Percentiles rank a stretch among this genome's conserved stretches.
These are phyloP conservation scores for Crithidia sp. DNA, from an alignment of 208 protist species.

Conservation along the genomic window DNA sequence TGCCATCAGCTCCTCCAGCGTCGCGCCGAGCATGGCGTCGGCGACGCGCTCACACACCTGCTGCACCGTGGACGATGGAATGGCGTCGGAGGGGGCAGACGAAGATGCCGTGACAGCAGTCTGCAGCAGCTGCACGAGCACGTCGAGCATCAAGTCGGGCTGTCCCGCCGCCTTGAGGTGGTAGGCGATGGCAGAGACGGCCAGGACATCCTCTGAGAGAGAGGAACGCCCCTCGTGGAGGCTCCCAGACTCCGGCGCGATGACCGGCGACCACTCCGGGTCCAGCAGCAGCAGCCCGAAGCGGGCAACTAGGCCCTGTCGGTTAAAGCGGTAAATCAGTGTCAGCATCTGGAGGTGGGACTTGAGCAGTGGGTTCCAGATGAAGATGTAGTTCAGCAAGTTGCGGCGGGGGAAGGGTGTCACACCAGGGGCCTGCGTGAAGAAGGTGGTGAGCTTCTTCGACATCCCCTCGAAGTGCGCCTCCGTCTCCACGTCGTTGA, in stretches of 20 bases:
- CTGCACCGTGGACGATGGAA: background rate
- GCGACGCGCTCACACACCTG: constrained; percentile 13
- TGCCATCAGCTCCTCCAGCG: constrained; percentile 29
- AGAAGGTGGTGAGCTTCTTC: constrained; percentile 15
- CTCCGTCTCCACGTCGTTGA: constrained; percentile 48
- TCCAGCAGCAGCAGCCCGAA: constrained; percentile 32
- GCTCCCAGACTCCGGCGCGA: background rate
- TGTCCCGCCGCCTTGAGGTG: constrained; percentile 12
- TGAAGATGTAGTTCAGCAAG: constrained; percentile 26
- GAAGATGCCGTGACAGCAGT: background rate
- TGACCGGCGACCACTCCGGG: constrained; percentile 21
- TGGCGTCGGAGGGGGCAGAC: background rate
- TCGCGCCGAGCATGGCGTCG: background rate
- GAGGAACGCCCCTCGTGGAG: background rate
- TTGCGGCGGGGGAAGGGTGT: constrained; percentile 30
- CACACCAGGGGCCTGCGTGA: background rate
- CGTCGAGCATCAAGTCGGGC: constrained; percentile 3
- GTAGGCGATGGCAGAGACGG: constrained; percentile 20
- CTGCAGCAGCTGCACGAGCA: constrained; percentile 26
- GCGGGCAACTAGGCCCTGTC: constrained; percentile 16
- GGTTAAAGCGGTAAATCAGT: constrained; percentile 6
- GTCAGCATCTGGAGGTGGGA: constrained; percentile 19
- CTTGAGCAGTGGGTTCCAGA: constrained; percentile 19
- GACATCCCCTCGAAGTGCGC: constrained; percentile 19
- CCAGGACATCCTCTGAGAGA: constrained; percentile 22